A percentile compares a stretch with the other conserved stretches of the same genome.
These are phyloP conservation scores for Penicillium sp. DNA, from an alignment of 2,329 filamentous ascomycete genomes.

Conservation along the genomic window DNA sequence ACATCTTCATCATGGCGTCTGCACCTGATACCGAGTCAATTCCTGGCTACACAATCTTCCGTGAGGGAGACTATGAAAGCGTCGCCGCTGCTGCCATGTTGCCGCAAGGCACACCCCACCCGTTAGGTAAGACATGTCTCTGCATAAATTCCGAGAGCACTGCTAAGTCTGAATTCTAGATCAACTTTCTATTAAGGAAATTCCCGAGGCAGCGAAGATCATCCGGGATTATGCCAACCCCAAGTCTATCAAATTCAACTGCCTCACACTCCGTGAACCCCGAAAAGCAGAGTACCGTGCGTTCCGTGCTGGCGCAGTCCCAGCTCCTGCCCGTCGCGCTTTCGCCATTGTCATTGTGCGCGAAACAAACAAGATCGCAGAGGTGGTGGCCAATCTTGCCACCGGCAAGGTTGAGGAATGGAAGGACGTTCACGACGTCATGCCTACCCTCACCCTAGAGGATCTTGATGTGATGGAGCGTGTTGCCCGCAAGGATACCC, in stretches of 20 bases:
- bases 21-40: conserved; percentile 22
- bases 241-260: conserved; percentile 30
- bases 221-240: conserved; percentile 25
- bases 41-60: conserved; percentile 24
- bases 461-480: conserved; percentile 31
- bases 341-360: conserved; percentile 44
- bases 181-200: conserved; percentile 25
- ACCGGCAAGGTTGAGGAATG: conserved; percentile 22
- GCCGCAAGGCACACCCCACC: conserved; percentile 17
- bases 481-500: conserved; percentile 24
- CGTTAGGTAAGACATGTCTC: conserved; percentile 12
- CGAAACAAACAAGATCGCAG: conserved; percentile 20
- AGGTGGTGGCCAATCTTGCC: conserved; percentile 24
- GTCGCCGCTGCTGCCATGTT: conserved; percentile 21
- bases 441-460: conserved; percentile 37
- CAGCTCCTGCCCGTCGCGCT: conserved; percentile 29
- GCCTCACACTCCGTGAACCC: conserved; percentile 48
- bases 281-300: conserved; percentile 30
- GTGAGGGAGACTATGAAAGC: conserved; percentile 22
- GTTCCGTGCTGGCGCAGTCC: conserved; percentile 27
- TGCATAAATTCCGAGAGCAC: background rate
- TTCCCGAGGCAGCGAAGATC: conserved; percentile 21
- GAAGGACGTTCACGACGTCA: conserved; percentile 38
- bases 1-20: conserved; percentile 18
- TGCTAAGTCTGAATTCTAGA: conserved; percentile 13